These are phyloP conservation scores for Talaromyces islandicus DNA, from an alignment of 2,329 filamentous ascomycete species.

Conservation along the genomic window DNA sequence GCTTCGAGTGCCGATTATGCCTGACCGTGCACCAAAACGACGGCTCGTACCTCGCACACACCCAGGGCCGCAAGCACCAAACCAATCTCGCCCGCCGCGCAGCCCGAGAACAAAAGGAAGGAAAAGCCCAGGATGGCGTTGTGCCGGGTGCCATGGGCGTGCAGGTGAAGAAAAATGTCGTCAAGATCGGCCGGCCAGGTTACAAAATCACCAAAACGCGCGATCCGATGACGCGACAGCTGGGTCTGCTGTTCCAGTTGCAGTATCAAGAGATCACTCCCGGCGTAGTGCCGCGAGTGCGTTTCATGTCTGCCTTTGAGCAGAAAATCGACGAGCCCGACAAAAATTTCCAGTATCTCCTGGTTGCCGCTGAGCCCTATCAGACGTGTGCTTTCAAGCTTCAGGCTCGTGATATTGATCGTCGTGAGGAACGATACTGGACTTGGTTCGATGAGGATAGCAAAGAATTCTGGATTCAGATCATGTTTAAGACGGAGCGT, in stretches of 20 bases:
- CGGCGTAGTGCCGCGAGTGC: constrained; percentile 71
- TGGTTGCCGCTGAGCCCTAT: constrained; percentile 94
- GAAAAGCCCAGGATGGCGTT: constrained; percentile 57
- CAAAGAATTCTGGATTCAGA: constrained; percentile 96
- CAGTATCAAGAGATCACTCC: constrained; percentile 86
- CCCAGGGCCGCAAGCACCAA: constrained; percentile 97
- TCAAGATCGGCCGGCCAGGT: constrained; percentile 93
- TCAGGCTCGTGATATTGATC: constrained; percentile 86
- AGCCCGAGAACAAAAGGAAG: constrained; percentile 90
- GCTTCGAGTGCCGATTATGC: constrained; percentile 94
- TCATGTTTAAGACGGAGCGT: constrained; percentile 97
- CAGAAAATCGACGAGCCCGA: constrained; percentile 94
- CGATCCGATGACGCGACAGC: constrained; percentile 80
- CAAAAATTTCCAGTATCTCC: constrained; percentile 87
- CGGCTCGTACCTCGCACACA: constrained; percentile 96
- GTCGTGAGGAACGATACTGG: constrained; percentile 81
- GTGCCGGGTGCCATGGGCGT: constrained; percentile 71
- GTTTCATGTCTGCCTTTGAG: constrained; percentile 97
- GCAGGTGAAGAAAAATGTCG: constrained; percentile 71
- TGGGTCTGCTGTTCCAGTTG: constrained; percentile 90
- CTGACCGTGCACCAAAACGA: constrained; percentile 98
- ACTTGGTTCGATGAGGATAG: constrained; percentile 92
- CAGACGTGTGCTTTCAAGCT: constrained; percentile 97
- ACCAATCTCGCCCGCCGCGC: constrained; percentile 94
- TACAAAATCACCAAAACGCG: constrained; percentile 98